Percentiles rank a stretch among this genome's conserved stretches.
phyloP scores from a whole-genome alignment of 192 early-diverging fungal species.

The Coemansia sp. region DNA sequence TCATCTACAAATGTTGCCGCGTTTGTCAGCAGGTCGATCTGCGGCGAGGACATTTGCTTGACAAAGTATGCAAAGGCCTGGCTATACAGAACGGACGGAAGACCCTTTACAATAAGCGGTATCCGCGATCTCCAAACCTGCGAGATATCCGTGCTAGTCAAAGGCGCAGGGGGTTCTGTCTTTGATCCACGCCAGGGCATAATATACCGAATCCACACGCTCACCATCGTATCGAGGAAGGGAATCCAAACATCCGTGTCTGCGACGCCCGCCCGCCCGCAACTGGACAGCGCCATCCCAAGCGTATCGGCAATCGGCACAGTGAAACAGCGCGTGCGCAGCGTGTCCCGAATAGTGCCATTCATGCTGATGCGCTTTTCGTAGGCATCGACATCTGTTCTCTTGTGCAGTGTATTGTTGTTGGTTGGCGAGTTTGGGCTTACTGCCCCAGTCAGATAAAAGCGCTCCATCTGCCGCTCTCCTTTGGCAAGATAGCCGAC shows the following conservation, averaged over 20 bases:
- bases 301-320: constrained; percentile 22
- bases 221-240: constrained; percentile 25
- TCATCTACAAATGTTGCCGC: constrained; percentile 7
- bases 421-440: background rate
- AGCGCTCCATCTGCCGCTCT: constrained; percentile 47
- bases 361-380: constrained; percentile 39
- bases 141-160: constrained; percentile 16
- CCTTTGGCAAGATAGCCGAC: constrained; percentile 40
- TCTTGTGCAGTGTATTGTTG: background rate
- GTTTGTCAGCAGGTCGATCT: constrained; percentile 26
- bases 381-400: constrained; percentile 11
- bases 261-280: constrained; percentile 12
- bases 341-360: constrained; percentile 28
- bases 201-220: constrained; percentile 38
- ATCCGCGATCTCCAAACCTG: constrained; percentile 40
- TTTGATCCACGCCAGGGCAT: constrained; percentile 42
- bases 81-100: constrained; percentile 36
- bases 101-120: constrained; percentile 29
- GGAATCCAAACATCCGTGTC: constrained; percentile 44
- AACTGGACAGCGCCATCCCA: constrained; percentile 22
- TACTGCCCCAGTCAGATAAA: constrained; percentile 19
- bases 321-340: constrained; percentile 21
- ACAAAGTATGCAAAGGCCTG: constrained; percentile 29
- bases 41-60: constrained; percentile 15
- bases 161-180: background rate